Evolutionary conservation across 306 rosid genomes (phyloP), one percentile per base, ranked within the genome.

Genomic region (Pueraria montana): DNA sequence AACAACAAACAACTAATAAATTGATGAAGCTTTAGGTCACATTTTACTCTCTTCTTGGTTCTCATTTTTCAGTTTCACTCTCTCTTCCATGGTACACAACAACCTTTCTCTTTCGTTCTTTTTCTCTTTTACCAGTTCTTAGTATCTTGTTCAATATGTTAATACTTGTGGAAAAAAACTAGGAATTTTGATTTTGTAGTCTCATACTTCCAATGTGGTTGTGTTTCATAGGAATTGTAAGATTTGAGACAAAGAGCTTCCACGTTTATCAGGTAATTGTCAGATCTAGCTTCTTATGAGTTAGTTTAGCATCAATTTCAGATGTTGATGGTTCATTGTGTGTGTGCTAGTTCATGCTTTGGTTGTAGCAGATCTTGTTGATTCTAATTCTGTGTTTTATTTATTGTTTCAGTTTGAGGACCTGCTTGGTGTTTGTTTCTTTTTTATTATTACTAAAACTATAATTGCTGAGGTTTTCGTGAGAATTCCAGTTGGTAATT

Each of bases 231-330:
- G 89, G 90, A 85, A 84, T 71, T 77, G 84, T 90, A 72, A 34
- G 91, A 84, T 85, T 88, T 71, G 87, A 81, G 78, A 56, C 58
- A 59, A 79, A 14, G 88, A 69, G 76, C 67, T 64, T 79, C 46
- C 55, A 67, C 86, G 76, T 85, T 92, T 80, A 48, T 77, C 61
- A 32, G 87, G 96, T 90, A 85, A 76, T 77, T 81, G 82, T 68
- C 88, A 88, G 93, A 92, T 92, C 96, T 92, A 89, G 87, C 76
- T 18, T 58, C 52, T 26, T 23, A 69, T 36, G 24, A 21, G 58
- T 49, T 23, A 20, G 4, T 58, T 27, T 11, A 63, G 55, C 40
- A 38, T 13, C 68, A 34, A 42, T 69, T 77, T 79, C 11, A n/a
- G 59, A 26, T 34, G 32, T 76, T 32, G 80, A 48, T 58, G 52